Evolutionary conservation across 2,329 filamentous ascomycete species (phyloP).

Genomic region (Penicillium nordicum): DNA sequence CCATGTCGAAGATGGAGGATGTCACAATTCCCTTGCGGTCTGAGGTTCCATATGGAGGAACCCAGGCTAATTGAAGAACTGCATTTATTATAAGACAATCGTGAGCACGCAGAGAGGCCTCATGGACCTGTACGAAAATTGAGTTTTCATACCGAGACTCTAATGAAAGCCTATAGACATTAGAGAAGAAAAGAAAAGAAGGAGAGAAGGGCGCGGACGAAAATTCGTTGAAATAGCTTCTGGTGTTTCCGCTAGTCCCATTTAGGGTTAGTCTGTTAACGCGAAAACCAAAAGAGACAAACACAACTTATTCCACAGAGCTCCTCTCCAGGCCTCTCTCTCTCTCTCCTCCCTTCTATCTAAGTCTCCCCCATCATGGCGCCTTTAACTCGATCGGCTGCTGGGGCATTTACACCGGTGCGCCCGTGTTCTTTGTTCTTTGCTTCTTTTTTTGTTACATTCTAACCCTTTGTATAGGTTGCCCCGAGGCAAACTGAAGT

Average conservation of each 20-base stretch:
- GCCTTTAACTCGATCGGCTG: constrained; percentile 36
- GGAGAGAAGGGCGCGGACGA: constrained; percentile 38
- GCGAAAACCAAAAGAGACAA: constrained; percentile 34
- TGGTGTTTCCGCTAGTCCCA: constrained; percentile 32
- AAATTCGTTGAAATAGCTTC: constrained; percentile 28
- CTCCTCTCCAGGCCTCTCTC: constrained; percentile 9
- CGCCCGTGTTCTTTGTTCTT: background rate
- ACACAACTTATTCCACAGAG: constrained; percentile 24
- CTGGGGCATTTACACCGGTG: constrained; percentile 19
- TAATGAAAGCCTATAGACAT: constrained; percentile 85
- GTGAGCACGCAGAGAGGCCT: constrained; percentile 93
- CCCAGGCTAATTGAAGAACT: constrained; percentile 71
- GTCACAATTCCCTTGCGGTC: constrained; percentile 50
- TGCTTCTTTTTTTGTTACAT: constrained; percentile 8
- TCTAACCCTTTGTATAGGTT: constrained; percentile 18
- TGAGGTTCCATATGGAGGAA: constrained; percentile 53
- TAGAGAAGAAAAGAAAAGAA: constrained; percentile 51
- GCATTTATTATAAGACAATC: constrained; percentile 83
- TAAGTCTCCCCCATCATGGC: constrained; percentile 33
- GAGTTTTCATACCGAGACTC: constrained; percentile 97
- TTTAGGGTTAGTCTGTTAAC: constrained; percentile 33
- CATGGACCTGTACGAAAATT: constrained; percentile 89
- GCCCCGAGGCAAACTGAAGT: constrained; percentile 33
- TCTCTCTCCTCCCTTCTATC: constrained; percentile 23
- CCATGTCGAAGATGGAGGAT: constrained; percentile 21